Conservation (phyloP, 23 red algal genomes). For the Cyanidium caldarium region DNA sequence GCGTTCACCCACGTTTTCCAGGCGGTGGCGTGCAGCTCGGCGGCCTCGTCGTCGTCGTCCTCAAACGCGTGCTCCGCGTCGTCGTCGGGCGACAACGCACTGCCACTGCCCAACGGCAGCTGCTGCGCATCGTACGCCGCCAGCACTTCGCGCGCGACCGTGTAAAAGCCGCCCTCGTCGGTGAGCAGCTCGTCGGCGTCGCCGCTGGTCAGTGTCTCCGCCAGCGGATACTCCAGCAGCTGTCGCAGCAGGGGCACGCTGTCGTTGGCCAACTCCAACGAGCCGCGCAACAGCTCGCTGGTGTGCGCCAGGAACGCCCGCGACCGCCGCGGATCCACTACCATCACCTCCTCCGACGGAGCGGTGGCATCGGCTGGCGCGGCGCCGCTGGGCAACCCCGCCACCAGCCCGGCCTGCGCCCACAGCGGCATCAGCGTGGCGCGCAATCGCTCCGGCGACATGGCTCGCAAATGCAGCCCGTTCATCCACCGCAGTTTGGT, state of each 20-base stretch:
- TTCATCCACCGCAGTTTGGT: slow-evolving; percentile 93
- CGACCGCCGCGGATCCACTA: background rate
- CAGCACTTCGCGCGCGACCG: slow-evolving; percentile 22
- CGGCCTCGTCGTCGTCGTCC: slow-evolving; percentile 27
- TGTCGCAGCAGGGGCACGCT: slow-evolving; percentile 25
- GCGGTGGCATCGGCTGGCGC: background rate
- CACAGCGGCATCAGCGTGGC: slow-evolving; percentile 21
- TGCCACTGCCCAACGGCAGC: slow-evolving; percentile 13
- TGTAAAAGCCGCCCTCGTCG: slow-evolving; percentile 59
- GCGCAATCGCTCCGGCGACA: slow-evolving; percentile 31
- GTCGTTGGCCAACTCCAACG: slow-evolving; percentile 63
- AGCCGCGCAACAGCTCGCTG: slow-evolving; percentile 32
- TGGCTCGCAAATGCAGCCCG: slow-evolving; percentile 68
- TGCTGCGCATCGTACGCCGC: slow-evolving; percentile 22
- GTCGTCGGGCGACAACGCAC: background rate
- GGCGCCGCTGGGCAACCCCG: background rate
- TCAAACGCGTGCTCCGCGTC: background rate
- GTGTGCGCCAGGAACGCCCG: background rate
- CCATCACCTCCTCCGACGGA: too few relatives aligned
- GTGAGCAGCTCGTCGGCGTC: slow-evolving; percentile 64
- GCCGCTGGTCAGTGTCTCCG: slow-evolving; percentile 32
- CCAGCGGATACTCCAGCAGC: slow-evolving; percentile 55
- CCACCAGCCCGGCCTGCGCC: slow-evolving; percentile 23
- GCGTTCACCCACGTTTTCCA: slow-evolving; percentile 95
- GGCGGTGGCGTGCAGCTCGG: slow-evolving; percentile 13